Evolutionary conservation across 257 asterid genomes (phyloP).

Genomic region (Anisodus tanguticus): DNA sequence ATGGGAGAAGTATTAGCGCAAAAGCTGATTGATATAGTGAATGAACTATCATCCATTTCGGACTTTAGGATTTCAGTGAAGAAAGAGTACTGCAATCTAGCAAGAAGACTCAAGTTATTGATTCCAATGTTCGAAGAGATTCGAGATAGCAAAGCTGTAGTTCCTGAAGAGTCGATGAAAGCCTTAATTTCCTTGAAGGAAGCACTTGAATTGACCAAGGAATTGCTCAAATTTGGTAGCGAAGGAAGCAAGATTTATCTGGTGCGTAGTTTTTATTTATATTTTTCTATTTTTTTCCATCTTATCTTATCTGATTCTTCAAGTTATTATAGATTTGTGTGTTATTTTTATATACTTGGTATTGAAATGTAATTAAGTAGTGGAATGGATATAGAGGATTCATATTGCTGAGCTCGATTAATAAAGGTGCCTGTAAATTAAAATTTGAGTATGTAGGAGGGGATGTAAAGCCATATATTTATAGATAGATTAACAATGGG

Average conservation of each 20-base stretch:
- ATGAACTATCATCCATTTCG: conserved; percentile 70
- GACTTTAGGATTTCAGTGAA: conserved; percentile 73
- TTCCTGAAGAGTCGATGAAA: conserved; percentile 55
- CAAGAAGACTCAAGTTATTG: conserved; percentile 88
- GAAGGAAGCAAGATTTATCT: conserved; percentile 93
- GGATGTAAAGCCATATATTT: not conserved
- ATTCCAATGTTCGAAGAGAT: conserved; percentile 97
- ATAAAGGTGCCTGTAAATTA: not conserved
- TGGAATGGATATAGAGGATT: not conserved
- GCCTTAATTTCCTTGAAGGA: conserved; percentile 52
- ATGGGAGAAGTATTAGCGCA: conserved; percentile 75
- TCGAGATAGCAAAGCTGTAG: conserved; percentile 65
- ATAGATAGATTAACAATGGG: not conserved
- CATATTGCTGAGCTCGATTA: not conserved
- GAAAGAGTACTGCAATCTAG: conserved; percentile 85
- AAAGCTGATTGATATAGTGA: conserved; percentile 60
- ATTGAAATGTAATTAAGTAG: too few species aligned
- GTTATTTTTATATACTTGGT: not conserved
- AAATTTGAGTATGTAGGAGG: not conserved
- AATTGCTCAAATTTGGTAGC: conserved; percentile 83
- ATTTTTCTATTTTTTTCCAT: not conserved
- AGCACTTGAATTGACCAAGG: conserved; percentile 75
- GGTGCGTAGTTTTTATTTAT: conserved; percentile 42
- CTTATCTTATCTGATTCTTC: not conserved
- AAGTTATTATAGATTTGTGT: not conserved